phyloP scores from a whole-genome alignment of 179 eudicot genomes.

The Pouteria campechiana region DNA sequence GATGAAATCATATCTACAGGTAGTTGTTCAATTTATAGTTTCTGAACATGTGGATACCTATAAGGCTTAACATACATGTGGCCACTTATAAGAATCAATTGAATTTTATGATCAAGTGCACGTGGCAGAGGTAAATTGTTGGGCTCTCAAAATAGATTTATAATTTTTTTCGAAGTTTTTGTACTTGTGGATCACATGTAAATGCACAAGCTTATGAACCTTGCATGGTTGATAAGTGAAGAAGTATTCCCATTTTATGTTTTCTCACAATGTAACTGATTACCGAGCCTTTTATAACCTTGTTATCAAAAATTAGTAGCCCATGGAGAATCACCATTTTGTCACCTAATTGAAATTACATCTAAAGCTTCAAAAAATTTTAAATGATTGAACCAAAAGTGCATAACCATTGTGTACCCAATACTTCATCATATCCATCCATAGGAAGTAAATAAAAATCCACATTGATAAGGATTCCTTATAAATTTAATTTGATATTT shows the following conservation, averaged over 20 bases:
- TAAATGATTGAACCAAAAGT: neutral
- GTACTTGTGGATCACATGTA: no score
- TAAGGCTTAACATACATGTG: no score
- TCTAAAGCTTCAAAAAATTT: neutral
- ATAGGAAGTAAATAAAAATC: neutral
- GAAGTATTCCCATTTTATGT: neutral
- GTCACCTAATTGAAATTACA: neutral
- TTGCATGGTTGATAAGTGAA: no score
- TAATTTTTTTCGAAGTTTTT: no score
- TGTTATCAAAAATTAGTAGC: neutral
- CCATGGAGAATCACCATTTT: neutral
- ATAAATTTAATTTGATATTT: neutral
- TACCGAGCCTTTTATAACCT: neutral
- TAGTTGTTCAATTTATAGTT: no score
- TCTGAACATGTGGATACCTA: no score
- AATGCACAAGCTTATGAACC: no score
- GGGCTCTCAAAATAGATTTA: no score
- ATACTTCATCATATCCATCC: neutral
- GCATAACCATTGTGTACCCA: neutral
- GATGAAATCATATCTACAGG: no score
- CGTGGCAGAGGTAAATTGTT: no score
- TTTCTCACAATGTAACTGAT: neutral
- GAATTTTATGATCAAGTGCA: no score
- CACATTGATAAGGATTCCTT: neutral
- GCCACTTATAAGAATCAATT: no score